These are phyloP conservation scores for Metschnikowia drakensbergensis DNA, from an alignment of 805 yeast genomes.

Conservation along the genomic window DNA sequence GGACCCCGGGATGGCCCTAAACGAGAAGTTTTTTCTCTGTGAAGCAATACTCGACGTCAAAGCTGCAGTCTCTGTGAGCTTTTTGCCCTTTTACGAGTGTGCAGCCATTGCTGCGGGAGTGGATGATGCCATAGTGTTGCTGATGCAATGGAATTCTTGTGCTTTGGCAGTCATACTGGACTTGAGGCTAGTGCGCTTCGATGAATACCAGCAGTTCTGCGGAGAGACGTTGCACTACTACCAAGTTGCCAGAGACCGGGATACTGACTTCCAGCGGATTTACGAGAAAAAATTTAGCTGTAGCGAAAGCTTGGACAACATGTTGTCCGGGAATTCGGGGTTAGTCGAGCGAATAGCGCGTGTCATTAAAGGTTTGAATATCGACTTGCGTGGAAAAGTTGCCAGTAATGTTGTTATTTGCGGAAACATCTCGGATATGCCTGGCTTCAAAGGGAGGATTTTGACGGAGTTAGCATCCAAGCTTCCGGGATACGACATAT, in stretches of 20 bases:
- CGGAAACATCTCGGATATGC: slow-evolving; percentile 7
- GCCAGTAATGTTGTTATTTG: slow-evolving; percentile 12
- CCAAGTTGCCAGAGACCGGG: neutral
- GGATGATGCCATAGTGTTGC: slow-evolving; percentile 13
- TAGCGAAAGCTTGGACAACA: neutral
- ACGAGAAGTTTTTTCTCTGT: slow-evolving; percentile 11
- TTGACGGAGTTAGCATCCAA: slow-evolving; percentile 6
- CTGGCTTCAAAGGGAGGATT: slow-evolving; percentile 9
- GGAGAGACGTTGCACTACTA: slow-evolving; percentile 14
- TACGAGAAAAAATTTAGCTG: neutral
- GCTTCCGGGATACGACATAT: slow-evolving; percentile 4
- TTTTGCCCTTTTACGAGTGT: slow-evolving; percentile 14
- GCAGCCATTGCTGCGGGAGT: slow-evolving; percentile 13
- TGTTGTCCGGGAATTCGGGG: neutral
- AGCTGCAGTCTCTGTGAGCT: slow-evolving; percentile 12
- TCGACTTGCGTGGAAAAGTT: slow-evolving; percentile 12
- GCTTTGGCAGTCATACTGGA: slow-evolving; percentile 11
- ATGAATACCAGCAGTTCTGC: slow-evolving; percentile 5
- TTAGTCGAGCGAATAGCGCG: slow-evolving; percentile 5
- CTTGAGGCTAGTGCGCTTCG: slow-evolving; percentile 5
- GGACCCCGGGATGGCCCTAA: slow-evolving; percentile 9
- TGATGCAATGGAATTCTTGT: slow-evolving; percentile 14
- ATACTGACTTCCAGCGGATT: neutral
- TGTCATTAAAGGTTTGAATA: neutral
- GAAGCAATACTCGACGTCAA: slow-evolving; percentile 6